Evolutionary conservation across 2,329 filamentous ascomycete genomes (phyloP), one percentile per base, ranked within the genome.

Genomic region (Arthrobotrys sphaeroides): DNA sequence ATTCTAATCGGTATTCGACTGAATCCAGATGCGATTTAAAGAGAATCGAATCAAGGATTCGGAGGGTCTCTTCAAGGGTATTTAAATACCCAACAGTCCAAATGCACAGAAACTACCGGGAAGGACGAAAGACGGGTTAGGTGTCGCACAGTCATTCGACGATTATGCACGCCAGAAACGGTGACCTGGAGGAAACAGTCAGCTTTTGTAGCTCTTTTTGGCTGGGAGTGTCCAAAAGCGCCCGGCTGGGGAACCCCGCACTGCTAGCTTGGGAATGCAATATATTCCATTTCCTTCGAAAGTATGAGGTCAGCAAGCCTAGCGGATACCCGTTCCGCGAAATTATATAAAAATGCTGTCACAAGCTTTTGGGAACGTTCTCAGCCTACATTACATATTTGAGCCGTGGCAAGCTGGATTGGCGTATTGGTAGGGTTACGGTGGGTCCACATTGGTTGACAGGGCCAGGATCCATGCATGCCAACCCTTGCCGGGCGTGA

Each of bases 91-190:
- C 3, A n/a, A n/a, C 36, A 2, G 16, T 16, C n/a, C 5, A 10
- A n/a, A n/a, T 40, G 12, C 36, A 43, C 18, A 16, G 10, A 22
- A 20, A 20, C 22, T 2, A 43, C 40, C 6, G 4, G 13, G 3
- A 22, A 13, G 13, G 36, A 2, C 12, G 2, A 12, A 43, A 16
- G 5, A n/a, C n/a, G 36, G 7, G 40, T 43, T 43, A 12, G 40
- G 40, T 43, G 40, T 55, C 49, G 28, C 20, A 10, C n/a, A 47
- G 31, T 26, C 18, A 36, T 20, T 20, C 28, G n/a, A 47, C 31
- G 13, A 36, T 33, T n/a, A 42, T 43, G 55, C 55, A 60, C 22
- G 18, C 55, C 55, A 60, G 38, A 60, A 60, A 42, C n/a, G n/a
- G n/a, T n/a, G n/a, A n/a, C 18, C 20, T 22, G 16, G 51, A 6